Evolutionary conservation across 2,329 filamentous ascomycete species (phyloP), one percentile per base, ranked within the genome.

Genomic region (Sporothrix variecibatus): DNA sequence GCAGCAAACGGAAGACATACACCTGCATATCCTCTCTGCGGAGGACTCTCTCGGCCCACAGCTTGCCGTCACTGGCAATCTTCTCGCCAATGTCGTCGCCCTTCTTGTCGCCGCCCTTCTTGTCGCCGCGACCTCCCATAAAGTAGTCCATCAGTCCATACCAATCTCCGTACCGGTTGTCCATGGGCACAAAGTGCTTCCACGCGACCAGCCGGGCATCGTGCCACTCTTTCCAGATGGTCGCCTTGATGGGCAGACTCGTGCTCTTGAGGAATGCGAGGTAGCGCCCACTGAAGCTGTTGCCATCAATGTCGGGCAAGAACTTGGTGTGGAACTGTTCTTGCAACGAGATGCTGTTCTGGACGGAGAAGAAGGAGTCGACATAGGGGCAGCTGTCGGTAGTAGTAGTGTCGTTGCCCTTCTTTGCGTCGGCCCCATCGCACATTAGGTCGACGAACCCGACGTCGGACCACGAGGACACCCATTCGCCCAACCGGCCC

Each of bases 101-200:
- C 1, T 62, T 62, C 80, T 82, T 0, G 78, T 78, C 5, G 81
- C 80, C 12, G 9, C 9, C 23, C 1, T 3, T n/a, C 51, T 53
- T 1, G 8, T 20, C n/a, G 15, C 12, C 26, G 28, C 51, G 26
- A 11, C 78, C 80, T 23, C 91, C 91, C 4, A 93, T 79, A 78
- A 95, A 94, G 79, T 93, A 95, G 74, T 92, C 89, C 85, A 94
- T 86, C 73, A 94, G 90, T 60, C 88, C 90, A 75, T 90, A 94
- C 78, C 92, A 87, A 77, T 95, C 93, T 49, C 88, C 83, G 78
- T 91, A 94, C 1, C 90, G 88, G 78, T 89, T 92, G 79, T 94
- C 92, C 87, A 95, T 90, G 20, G 93, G 93, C 1, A 94, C 90
- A 78, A 93, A 95, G 81, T 96, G 93, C 78, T 90, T 89, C 93